Conservation (phyloP, 176 grass and related monocot genomes). For the Dendrocalamus sinicus region DNA sequence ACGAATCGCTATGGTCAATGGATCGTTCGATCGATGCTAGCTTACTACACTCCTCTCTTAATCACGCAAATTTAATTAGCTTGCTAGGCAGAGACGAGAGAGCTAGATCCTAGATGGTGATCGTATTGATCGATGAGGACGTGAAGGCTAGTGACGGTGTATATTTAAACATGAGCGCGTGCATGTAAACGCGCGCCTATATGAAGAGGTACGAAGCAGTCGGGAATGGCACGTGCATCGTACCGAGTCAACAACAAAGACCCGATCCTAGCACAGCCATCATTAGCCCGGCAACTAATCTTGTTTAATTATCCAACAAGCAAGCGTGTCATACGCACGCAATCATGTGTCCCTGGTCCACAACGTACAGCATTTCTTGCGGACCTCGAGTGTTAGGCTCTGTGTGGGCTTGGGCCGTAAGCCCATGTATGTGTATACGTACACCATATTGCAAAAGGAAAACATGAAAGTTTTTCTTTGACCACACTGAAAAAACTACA, state of each 20-base stretch:
- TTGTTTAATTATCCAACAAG: slow-evolving; percentile 16
- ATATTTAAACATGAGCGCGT: slow-evolving; percentile 1
- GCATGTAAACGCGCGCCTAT: neutral
- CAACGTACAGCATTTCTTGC: too few species aligned
- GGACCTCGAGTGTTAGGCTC: neutral
- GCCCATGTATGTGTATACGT: too few species aligned
- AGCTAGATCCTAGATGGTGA: neutral
- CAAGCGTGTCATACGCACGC: slow-evolving; percentile 10
- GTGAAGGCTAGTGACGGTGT: neutral
- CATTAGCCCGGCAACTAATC: neutral
- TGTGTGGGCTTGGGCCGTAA: too few species aligned
- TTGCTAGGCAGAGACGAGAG: neutral
- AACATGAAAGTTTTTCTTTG: too few species aligned
- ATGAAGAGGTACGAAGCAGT: neutral
- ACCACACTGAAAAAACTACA: too few species aligned
- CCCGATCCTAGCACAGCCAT: slow-evolving; percentile 10
- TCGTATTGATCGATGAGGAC: neutral
- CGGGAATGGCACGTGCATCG: neutral
- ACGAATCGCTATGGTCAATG: neutral
- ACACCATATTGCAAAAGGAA: too few species aligned
- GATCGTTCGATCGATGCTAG: neutral
- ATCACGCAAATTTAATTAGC: neutral
- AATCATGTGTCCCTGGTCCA: neutral
- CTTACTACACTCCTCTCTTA: neutral
- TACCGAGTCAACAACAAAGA: slow-evolving; percentile 33